These are phyloP conservation scores for Fusarium brevicatenulatum DNA, from an alignment of 2,329 filamentous ascomycete genomes.

Conservation along the genomic window DNA sequence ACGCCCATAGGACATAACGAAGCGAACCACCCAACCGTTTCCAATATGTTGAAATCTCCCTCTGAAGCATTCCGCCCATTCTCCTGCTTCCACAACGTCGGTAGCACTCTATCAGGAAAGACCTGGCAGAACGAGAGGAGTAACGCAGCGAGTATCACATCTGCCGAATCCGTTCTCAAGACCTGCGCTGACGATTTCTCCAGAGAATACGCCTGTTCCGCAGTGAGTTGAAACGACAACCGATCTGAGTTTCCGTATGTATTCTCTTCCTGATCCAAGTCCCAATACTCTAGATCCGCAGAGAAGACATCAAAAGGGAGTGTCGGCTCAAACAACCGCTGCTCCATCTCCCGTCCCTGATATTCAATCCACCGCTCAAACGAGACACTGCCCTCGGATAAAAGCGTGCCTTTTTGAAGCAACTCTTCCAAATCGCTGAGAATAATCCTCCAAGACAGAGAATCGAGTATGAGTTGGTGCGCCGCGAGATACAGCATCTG, in stretches of 20 bases:
- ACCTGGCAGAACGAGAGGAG: slow-evolving; percentile 65
- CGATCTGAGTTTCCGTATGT: slow-evolving; percentile 57
- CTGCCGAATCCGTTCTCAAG: slow-evolving; percentile 62
- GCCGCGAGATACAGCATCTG: slow-evolving; percentile 62
- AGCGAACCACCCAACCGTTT: slow-evolving; percentile 71
- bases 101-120: slow-evolving; percentile 62
- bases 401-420: slow-evolving; percentile 55
- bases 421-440: slow-evolving; percentile 62
- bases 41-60: slow-evolving; percentile 60
- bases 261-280: slow-evolving; percentile 54
- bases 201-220: slow-evolving; percentile 56
- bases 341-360: slow-evolving; percentile 52
- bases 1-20: slow-evolving; percentile 63
- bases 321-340: slow-evolving; percentile 43
- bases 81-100: slow-evolving; percentile 66
- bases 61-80: slow-evolving; percentile 59
- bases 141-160: slow-evolving; percentile 64
- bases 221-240: slow-evolving; percentile 55
- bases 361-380: slow-evolving; percentile 62
- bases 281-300: slow-evolving; percentile 60
- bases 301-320: slow-evolving; percentile 54
- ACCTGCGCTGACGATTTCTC: slow-evolving; percentile 56
- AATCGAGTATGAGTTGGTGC: slow-evolving; percentile 63
- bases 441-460: slow-evolving; percentile 62
- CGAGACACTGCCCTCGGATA: slow-evolving; percentile 57